A percentile compares a stretch with the other conserved stretches of the same genome.
phyloP scores from a whole-genome alignment of 352 stramenopile species.

The Pythium plurisporium region DNA sequence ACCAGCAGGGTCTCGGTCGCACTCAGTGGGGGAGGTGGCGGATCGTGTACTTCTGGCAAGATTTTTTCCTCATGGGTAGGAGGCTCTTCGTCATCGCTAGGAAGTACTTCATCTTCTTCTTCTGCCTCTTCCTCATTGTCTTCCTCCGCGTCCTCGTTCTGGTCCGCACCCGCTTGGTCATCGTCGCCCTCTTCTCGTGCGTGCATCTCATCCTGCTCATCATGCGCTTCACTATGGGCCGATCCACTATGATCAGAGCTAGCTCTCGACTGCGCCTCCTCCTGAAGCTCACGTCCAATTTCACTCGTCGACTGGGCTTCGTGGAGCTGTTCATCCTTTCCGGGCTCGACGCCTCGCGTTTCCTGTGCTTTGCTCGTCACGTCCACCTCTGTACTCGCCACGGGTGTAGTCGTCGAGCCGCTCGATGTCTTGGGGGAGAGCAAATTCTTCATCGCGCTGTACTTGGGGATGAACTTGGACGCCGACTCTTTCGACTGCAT shows the following conservation, averaged over 20 bases:
- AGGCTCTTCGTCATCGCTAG: background rate
- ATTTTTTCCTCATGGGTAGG: background rate
- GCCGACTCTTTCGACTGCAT: conserved; percentile 38
- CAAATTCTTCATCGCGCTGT: conserved; percentile 31
- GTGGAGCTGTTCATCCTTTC: too few species aligned
- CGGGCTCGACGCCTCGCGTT: too few species aligned
- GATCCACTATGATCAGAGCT: too few species aligned
- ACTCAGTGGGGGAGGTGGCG: background rate
- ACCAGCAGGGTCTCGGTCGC: conserved; percentile 16
- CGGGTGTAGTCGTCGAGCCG: background rate
- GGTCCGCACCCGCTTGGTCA: background rate
- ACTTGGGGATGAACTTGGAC: conserved; percentile 30
- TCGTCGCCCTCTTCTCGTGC: background rate
- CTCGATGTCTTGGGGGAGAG: conserved; percentile 13
- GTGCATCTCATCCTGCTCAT: background rate
- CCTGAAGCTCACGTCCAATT: too few species aligned
- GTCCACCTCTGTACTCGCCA: background rate
- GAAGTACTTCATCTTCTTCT: background rate
- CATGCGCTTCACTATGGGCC: conserved; percentile 7
- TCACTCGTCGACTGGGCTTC: too few species aligned
- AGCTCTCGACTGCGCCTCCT: too few species aligned
- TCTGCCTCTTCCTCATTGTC: background rate
- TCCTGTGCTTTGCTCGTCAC: too few species aligned
- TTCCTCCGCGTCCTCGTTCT: background rate
- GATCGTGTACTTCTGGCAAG: background rate